Evolutionary conservation across 2,329 filamentous ascomycete genomes (phyloP).

Genomic region (Dactylellina parvicollis): DNA sequence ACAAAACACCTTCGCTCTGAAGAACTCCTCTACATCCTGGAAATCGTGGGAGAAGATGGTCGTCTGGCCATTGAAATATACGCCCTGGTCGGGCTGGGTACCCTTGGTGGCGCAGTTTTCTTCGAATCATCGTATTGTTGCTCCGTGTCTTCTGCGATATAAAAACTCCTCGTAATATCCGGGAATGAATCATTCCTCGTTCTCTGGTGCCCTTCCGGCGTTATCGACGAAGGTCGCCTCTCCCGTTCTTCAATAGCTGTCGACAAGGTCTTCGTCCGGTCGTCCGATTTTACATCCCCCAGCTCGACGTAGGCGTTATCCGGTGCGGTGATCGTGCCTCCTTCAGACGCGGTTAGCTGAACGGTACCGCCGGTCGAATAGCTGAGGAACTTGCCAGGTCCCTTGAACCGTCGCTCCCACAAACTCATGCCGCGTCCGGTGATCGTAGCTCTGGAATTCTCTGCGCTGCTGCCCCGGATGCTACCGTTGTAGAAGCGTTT

Average conservation of each 20-base stretch:
- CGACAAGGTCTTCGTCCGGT: background rate
- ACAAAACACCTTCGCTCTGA: background rate
- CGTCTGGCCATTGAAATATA: background rate
- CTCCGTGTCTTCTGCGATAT: background rate
- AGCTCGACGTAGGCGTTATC: slow-evolving; percentile 21
- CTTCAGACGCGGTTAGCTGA: background rate
- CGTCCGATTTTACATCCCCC: slow-evolving; percentile 2
- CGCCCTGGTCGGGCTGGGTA: background rate
- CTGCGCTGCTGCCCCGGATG: background rate
- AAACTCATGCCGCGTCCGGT: slow-evolving; percentile 29
- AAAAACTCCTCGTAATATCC: slow-evolving; percentile 19
- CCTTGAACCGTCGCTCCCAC: slow-evolving; percentile 16
- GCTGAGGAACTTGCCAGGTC: slow-evolving; percentile 26
- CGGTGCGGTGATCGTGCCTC: slow-evolving; percentile 6
- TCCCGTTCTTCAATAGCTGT: slow-evolving; percentile 35
- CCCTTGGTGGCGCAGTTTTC: background rate
- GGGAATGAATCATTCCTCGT: slow-evolving; percentile 34
- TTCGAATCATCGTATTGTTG: background rate
- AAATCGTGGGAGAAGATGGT: slow-evolving; percentile 30
- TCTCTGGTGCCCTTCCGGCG: background rate
- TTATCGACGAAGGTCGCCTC: background rate
- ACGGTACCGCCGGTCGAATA: slow-evolving; percentile 15
- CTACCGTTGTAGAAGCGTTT: slow-evolving; percentile 5
- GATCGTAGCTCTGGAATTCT: background rate
- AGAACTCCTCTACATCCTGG: background rate